Conservation (phyloP, 495 filamentous ascomycete species). For the Talaromyces nanjingensis region DNA sequence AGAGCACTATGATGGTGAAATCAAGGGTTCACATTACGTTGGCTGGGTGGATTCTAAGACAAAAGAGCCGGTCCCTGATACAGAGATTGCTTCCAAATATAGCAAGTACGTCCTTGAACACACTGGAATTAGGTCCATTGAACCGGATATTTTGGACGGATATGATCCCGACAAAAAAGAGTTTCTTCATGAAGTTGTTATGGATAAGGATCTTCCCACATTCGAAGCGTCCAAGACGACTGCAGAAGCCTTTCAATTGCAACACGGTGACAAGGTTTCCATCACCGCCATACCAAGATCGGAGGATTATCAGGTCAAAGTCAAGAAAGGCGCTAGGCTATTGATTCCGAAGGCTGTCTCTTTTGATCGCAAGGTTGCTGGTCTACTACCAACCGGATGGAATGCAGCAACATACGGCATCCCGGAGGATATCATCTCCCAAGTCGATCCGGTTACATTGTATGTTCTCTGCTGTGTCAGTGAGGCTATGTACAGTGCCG, state of each 20-base stretch:
- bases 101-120: constrained; percentile 10
- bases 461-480: constrained; percentile 12
- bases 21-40: constrained; percentile 14
- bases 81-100: constrained; percentile 12
- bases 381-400: constrained; percentile 18
- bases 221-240: constrained; percentile 10
- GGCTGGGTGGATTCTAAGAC: constrained; percentile 18
- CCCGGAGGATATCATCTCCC: constrained; percentile 16
- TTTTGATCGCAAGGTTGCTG: constrained; percentile 13
- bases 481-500: constrained; percentile 16
- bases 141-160: constrained; percentile 2
- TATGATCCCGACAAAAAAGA: constrained; percentile 9
- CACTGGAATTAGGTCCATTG: constrained; percentile 12
- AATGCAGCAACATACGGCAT: constrained; percentile 15
- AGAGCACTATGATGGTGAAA: constrained; percentile 17
- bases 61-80: constrained; percentile 12
- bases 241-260: constrained; percentile 10
- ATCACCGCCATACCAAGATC: not conserved
- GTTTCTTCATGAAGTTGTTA: constrained; percentile 14
- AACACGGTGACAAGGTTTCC: constrained; percentile 17
- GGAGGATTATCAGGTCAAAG: constrained; percentile 8
- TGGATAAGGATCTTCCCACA: constrained; percentile 11
- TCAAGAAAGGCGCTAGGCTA: constrained; percentile 14
- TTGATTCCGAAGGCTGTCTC: constrained; percentile 14
- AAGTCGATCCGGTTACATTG: constrained; percentile 15